Percentiles rank a stretch among this genome's conserved stretches.
phyloP scores from a whole-genome alignment of 345 rosid species.

The Arabidopsis suecica region DNA sequence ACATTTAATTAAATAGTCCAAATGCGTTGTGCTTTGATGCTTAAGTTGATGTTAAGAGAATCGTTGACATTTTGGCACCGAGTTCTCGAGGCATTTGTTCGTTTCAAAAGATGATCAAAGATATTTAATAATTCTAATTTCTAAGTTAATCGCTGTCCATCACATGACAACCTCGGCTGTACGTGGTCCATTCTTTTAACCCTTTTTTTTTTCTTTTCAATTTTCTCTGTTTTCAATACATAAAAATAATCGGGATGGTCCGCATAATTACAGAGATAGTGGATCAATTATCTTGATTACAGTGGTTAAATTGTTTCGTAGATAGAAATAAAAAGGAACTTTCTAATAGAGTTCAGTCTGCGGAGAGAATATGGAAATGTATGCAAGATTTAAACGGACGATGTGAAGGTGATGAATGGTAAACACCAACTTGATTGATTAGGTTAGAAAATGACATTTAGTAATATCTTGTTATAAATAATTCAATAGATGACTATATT shows the following conservation, averaged over 20 bases:
- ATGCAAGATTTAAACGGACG: conserved; percentile 19
- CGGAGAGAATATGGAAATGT: conserved; percentile 1
- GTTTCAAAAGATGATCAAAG: conserved; percentile 30
- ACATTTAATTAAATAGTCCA: conserved; percentile 21
- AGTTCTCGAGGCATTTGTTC: conserved; percentile 44
- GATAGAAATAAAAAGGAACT: background rate
- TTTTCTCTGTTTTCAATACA: background rate
- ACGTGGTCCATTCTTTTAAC: conserved; percentile 12
- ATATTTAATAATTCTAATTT: conserved; percentile 16
- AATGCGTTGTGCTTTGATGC: conserved; percentile 41
- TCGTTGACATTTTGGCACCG: conserved; percentile 48
- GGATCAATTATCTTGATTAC: background rate
- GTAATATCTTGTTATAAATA: conserved; percentile 31
- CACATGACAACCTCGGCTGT: conserved; percentile 38
- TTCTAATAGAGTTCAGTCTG: conserved; percentile 8
- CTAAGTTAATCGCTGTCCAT: conserved; percentile 28
- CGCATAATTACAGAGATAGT: background rate
- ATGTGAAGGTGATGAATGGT: conserved; percentile 31
- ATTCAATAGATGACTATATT: conserved; percentile 25
- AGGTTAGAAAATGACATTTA: conserved; percentile 35
- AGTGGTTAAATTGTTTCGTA: background rate
- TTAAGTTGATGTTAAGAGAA: conserved; percentile 36
- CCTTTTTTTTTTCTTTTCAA: too few relatives aligned
- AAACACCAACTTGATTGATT: conserved; percentile 37
- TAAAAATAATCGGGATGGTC: background rate